Percentiles rank a stretch among this genome's conserved stretches.
phyloP scores from a whole-genome alignment of 2,329 filamentous ascomycete species.

The Microsporum audouinii region DNA sequence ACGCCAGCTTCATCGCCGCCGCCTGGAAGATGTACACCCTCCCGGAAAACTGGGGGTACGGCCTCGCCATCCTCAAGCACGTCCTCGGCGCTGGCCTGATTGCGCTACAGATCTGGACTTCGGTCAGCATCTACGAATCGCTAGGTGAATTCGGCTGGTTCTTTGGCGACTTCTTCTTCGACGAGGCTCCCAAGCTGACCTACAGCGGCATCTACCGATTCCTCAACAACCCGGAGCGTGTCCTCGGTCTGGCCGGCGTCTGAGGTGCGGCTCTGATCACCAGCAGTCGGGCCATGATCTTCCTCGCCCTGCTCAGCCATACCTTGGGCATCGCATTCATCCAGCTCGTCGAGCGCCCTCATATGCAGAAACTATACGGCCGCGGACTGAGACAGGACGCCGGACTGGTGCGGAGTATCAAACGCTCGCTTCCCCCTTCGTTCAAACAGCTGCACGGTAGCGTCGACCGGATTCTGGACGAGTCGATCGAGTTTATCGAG shows the following conservation, averaged over 20 bases:
- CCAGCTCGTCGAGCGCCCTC: slow-evolving; percentile 84
- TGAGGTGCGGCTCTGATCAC: slow-evolving; percentile 94
- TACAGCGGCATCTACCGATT: slow-evolving; percentile 98
- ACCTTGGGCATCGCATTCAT: slow-evolving; percentile 78
- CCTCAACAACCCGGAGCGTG: slow-evolving; percentile 90
- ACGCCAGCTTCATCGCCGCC: slow-evolving; percentile 75
- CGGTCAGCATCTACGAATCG: slow-evolving; percentile 84
- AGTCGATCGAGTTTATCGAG: slow-evolving; percentile 79
- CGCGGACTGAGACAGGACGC: slow-evolving; percentile 72
- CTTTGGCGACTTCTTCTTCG: slow-evolving; percentile 97
- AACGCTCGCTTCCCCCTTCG: slow-evolving; percentile 70
- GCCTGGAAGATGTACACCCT: slow-evolving; percentile 93
- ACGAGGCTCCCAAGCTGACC: slow-evolving; percentile 74
- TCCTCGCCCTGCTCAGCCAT: slow-evolving; percentile 75
- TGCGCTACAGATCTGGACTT: slow-evolving; percentile 83
- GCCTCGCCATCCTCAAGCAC: slow-evolving; percentile 75
- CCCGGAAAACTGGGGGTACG: slow-evolving; percentile 77
- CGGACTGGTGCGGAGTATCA: slow-evolving; percentile 82
- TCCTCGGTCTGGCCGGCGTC: slow-evolving; percentile 85
- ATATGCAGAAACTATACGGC: slow-evolving; percentile 97
- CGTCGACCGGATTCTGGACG: slow-evolving; percentile 74
- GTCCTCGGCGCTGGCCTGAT: slow-evolving; percentile 72
- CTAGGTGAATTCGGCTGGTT: slow-evolving; percentile 98
- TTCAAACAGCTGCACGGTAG: slow-evolving; percentile 75
- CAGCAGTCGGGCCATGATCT: slow-evolving; percentile 74